These are phyloP conservation scores for Saururus chinensis DNA, from an alignment of 164 flowering plant species.

Conservation along the genomic window DNA sequence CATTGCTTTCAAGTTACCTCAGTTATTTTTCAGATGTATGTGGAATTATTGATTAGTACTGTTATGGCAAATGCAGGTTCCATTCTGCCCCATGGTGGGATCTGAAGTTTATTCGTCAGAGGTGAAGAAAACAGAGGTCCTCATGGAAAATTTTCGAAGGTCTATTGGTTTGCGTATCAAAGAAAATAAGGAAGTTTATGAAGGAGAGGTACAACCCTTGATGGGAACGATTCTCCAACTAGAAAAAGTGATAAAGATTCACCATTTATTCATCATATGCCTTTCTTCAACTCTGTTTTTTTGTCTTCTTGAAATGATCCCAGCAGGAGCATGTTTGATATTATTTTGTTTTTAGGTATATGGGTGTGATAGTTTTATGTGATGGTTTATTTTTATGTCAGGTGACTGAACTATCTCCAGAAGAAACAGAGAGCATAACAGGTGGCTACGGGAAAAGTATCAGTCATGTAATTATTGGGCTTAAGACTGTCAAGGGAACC, in stretches of 20 bases:
- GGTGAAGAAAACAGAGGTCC: conserved; percentile 94
- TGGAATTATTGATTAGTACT: neutral
- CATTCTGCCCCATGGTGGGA: conserved; percentile 99
- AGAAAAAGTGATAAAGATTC: neutral
- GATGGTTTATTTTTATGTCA: conserved; percentile 11
- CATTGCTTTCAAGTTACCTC: too few relatives aligned
- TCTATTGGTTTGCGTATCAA: conserved; percentile 97
- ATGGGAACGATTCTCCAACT: neutral
- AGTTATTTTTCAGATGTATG: too few relatives aligned
- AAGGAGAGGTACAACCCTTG: conserved; percentile 93
- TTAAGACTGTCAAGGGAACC: conserved; percentile 96
- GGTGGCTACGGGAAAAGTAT: conserved; percentile 99
- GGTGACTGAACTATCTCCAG: conserved; percentile 99
- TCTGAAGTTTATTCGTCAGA: conserved; percentile 98
- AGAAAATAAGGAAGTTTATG: conserved; percentile 97
- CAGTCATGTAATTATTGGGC: conserved; percentile 87
- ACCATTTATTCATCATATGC: too few relatives aligned
- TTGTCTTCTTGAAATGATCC: neutral
- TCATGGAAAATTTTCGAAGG: conserved; percentile 95
- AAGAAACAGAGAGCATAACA: conserved; percentile 84
- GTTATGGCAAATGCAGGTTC: conserved; percentile 45
- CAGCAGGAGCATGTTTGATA: neutral
- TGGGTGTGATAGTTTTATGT: conserved; percentile 1
- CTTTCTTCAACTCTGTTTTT: neutral
- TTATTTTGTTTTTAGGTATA: neutral